Evolutionary conservation across 176 grass and related monocot genomes (phyloP).

Genomic region (Musa itinerans): DNA sequence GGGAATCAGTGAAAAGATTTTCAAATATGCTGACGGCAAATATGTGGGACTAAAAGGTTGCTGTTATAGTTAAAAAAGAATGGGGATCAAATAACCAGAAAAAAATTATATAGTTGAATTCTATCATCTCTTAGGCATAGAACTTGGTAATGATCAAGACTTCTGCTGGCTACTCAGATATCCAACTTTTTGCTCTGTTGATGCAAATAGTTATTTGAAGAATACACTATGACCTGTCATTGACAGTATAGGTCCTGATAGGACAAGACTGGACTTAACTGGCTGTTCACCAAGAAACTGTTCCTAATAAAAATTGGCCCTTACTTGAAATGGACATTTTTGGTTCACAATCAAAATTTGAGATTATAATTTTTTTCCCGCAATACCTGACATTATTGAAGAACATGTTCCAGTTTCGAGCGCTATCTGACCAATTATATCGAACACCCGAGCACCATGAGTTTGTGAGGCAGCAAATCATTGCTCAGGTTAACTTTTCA

Average conservation of each 20-base stretch:
- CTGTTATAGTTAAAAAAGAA: too few species aligned
- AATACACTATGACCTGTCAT: not conserved
- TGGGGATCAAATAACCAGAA: too few species aligned
- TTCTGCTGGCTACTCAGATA: not conserved
- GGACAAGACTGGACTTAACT: not conserved
- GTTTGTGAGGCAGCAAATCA: slow-evolving; percentile 53
- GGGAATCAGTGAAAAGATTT: too few species aligned
- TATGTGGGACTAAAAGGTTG: too few species aligned
- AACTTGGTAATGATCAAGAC: not conserved
- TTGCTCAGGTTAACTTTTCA: slow-evolving; percentile 39
- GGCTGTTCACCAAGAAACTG: not conserved
- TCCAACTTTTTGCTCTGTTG: not conserved
- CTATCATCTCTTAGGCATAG: not conserved
- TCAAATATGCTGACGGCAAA: too few species aligned
- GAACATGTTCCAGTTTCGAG: slow-evolving; percentile 37
- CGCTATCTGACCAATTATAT: slow-evolving; percentile 65
- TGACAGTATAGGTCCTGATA: not conserved
- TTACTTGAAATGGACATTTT: not conserved
- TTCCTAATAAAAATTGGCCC: not conserved
- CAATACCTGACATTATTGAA: not conserved
- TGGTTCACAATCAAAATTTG: not conserved
- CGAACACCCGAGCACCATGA: slow-evolving; percentile 52
- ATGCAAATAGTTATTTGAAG: not conserved
- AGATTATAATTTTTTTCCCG: not conserved
- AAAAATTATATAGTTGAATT: too few species aligned